Base-by-base conservation (phyloP, 176 grass and related monocot species). In the Cocos nucifera region DNA sequence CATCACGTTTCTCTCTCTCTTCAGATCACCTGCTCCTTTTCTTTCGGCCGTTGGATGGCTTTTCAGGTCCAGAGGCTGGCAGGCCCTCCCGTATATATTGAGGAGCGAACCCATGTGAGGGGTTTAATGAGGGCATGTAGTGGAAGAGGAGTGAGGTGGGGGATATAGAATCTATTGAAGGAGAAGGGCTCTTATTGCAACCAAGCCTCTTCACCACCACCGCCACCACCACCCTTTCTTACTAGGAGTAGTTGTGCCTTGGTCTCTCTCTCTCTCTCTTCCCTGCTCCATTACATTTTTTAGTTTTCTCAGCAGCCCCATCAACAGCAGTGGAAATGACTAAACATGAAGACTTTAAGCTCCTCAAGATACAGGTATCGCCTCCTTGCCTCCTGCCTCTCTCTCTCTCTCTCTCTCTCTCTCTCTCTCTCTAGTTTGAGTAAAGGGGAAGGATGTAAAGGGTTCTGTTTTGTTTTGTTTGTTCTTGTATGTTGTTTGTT, bases 291-390 rank as follows among this genome's bases (percentile, higher is more conserved):
- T 35, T 44, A 44, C 14, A 44, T 44, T 44, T 44, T 44, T 44
- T 12, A 12, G 35, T 4, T 16, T 54, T 24, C 48, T 25, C 50
- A 59, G 69, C 65, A 67, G 61, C 82, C 56, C 72, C 64, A 57
- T 44, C 35, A 78, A 57, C 51, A 55, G 53, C 65, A 56, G 74
- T 50, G 58, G 65, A 65, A 76, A 97, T 98, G 94, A 83, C 79
- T 44, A 98, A 93, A 69, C 82, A 80, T 62, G 94, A 89, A 70
- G 94, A 98, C 66, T 98, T 92, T 73, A 98, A 86, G 85, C 53
- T 98, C 75, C 78, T 98, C 79, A 98, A 93, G 79, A 93, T 98
- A 69, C 94, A 98, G 94, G 94, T 86, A 20, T 9, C 10, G 14
- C 17, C 2, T 53, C n/a, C 55, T 51, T 57, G 53, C 19, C 16